Base-by-base conservation (phyloP, 2,329 filamentous ascomycete genomes). In the Acrocalymma vagum region DNA sequence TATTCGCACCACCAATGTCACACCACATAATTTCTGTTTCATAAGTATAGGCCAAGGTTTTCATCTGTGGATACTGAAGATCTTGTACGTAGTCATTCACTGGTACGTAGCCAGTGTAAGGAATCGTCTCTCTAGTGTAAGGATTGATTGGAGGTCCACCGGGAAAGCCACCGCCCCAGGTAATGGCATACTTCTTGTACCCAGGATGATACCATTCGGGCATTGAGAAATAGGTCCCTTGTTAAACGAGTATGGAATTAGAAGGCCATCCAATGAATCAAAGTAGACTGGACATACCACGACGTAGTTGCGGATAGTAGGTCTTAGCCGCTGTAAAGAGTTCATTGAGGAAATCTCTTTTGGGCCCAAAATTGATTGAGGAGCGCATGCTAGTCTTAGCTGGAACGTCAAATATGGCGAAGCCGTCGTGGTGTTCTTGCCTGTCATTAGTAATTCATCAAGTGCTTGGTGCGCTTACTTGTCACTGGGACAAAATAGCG, bases 171-270 rank as follows among this genome's bases (percentile, higher is more conserved):
- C n/a, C n/a, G n/a, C n/a, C n/a, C n/a, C n/a, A n/a, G n/a, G n/a
- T n/a, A n/a, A n/a, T n/a, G n/a, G n/a, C 71, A 38, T 75, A 68
- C 11, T 57, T 42, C 16, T 55, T 53, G 38, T 73, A 77, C 32
- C 71, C 73, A 0, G 74, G 73, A 43, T 73, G 62, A 40, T 74
- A 76, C 72, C 73, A 77, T 47, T 77, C 73, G 0, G 74, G 73
- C 0, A 75, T 55, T 3, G 63, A 69, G 48, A 70, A 76, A 35
- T 77, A 77, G 3, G 71, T 72, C 2, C 69, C 71, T 23, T n/a
- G n/a, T n/a, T n/a, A n/a, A n/a, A n/a, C n/a, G n/a, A n/a, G n/a
- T n/a, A n/a, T n/a, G n/a, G n/a, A n/a, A n/a, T n/a, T n/a, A n/a
- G n/a, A n/a, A n/a, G n/a, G n/a, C n/a, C n/a, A n/a, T n/a, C n/a